Evolutionary conservation across 768 basidiomycete genomes (phyloP), one percentile per base, ranked within the genome.

Genomic region (Paxillus involutus): DNA sequence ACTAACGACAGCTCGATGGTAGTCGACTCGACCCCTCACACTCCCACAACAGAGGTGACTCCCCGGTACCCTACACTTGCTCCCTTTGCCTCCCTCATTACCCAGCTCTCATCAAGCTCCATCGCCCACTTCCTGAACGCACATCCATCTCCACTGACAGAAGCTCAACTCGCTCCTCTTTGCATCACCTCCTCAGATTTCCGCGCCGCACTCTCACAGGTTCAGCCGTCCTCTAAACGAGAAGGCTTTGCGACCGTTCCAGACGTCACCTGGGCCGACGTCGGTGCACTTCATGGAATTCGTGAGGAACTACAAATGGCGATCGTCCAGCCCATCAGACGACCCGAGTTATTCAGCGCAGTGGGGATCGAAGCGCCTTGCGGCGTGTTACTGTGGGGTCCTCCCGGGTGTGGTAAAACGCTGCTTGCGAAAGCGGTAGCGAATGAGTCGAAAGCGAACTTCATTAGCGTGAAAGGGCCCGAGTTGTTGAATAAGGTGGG

Each of bases 241-340:
- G 97, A 99, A 76, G 97, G 97, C 4, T 99, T 99, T 61, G 89
- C 97, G 6, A 98, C 97, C 0, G 89, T 98, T 4, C 97, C 97
- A 0, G 92, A 95, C 61, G 91, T 98, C 2, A 89, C 90, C 0
- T 99, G 97, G 96, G 77, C 86, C 1, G 94, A 98, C 66, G 80
- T 99, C 44, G 97, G 97, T 19, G 97, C 96, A 2, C 77, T 98
- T n/a, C 85, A 89, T 56, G 79, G 72, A 2, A 89, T 86, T 3
- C 78, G 97, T 14, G 91, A 96, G 54, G 95, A 97, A 68, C 77
- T 99, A 39, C 93, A 95, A 62, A 97, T 98, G 94, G 91, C 94
- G 13, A 92, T 99, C 60, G 95, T 99, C 3, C 91, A 97, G 63
- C 96, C 97, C 6, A 94, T 98, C 60, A 80, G 83, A 46, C 76